Evolutionary conservation across 305 asterid genomes (phyloP), one percentile per base, ranked within the genome.

Genomic region (Fraxinus dipetala): DNA sequence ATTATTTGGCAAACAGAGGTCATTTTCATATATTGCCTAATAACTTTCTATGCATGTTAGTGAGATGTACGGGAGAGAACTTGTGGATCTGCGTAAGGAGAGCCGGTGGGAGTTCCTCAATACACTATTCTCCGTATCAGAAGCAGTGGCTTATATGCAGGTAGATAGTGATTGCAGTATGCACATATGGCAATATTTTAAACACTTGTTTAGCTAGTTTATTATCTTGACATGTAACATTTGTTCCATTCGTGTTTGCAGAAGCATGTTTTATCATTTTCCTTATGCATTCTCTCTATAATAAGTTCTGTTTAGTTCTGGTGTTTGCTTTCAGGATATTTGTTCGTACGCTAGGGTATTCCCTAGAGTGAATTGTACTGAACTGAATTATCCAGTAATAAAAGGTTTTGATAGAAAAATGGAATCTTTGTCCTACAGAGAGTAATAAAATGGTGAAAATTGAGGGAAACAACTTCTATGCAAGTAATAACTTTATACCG

Each of bases 101-200:
- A 85, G 88, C 86, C 89, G 88, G 73, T 94, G 98, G 97, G 97
- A 90, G 87, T 94, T 94, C 86, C 95, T 94, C 78, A 94, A 90
- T 87, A 94, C 98, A 77, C 85, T 93, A 20, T 94, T 94, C 88
- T 94, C 97, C 34, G 97, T 94, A 87, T 94, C 98, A 76, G 98
- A 94, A 90, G 98, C 98, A 6, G 98, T 94, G 85, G 98, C 98
- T 74, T 94, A 86, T 82, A 94, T 94, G 98, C 98, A 94, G 98
- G 98, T 93, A 88, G 32, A 69, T 61, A 16, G 10, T 16, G 22
- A 13, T 14, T 28, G 38, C 10, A 69, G 22, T 69, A 13, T 30
- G 22, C 3, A 2, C 20, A 30, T 69, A 28, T 69, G 5, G 75
- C 24, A 63, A 22, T 26, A 8, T 9, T 8, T 63, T 11, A 10